Evolutionary conservation across 768 basidiomycete species (phyloP), one percentile per base, ranked within the genome.

Genomic region (Infundibulicybe gibba): DNA sequence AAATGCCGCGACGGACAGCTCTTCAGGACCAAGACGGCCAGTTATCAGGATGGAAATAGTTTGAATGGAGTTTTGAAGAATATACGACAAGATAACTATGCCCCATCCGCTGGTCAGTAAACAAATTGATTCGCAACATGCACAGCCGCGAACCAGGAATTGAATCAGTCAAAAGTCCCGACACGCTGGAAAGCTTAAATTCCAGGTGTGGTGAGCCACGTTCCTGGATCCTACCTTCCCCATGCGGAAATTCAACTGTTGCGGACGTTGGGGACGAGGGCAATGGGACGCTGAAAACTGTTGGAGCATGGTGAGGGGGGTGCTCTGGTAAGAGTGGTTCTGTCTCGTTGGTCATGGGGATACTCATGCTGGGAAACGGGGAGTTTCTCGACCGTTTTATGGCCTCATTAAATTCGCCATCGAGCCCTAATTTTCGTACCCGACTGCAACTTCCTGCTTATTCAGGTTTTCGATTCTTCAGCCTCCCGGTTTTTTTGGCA

Each of bases 41-140:
- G 75, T 76, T 52, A 88, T 72, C 31, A 86, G 53, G 43, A 87
- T 72, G 14, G 84, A 77, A 14, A 71, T 66, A 3, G 85, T 83
- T 61, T 87, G 87, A 32, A 86, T 74, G 3, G 85, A 87, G 56
- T 87, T 86, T 61, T 89, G 87, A 16, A 88, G 66, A 30, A 77
- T 74, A 62, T 87, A 88, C 0, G 85, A 85, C 33, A 84, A 60
- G 41, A 85, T 83, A 14, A 85, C 83, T 85, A 60, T 20, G 14
- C 32, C 37, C 40, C 40, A 32, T 11, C 38, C 48, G 32, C 38
- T 44, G 30, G 40, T 25, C 31, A 39, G 25, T 33, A 37, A 30
- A 14, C 38, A 10, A 34, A 13, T 38, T 42, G 35, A 17, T 37
- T 16, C 32, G 37, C 43, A 19, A 40, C 21, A 40, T 44, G 34